Conservation (phyloP, 2,329 filamentous ascomycete species). For the Penicillium digitatum region DNA sequence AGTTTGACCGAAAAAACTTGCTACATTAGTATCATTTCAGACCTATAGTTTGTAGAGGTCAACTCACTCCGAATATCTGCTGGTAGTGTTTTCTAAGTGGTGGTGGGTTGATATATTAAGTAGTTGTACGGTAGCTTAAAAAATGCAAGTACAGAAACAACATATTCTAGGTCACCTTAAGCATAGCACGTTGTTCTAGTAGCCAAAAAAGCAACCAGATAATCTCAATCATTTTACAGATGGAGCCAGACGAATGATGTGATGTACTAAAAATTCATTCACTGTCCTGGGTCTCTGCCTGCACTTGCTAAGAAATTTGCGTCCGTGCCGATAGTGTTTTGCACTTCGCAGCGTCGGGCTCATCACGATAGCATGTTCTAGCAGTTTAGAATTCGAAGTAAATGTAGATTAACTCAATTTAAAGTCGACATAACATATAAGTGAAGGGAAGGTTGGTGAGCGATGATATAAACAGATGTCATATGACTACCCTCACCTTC, state of each 20-base stretch:
- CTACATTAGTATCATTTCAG: not conserved
- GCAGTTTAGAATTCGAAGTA: not conserved
- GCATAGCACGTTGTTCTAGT: too few species aligned
- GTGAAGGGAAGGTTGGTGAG: not conserved
- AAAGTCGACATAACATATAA: not conserved
- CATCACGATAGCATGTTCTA: not conserved
- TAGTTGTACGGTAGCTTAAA: too few species aligned
- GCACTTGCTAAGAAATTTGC: not conserved
- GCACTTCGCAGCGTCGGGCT: not conserved
- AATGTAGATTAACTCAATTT: not conserved
- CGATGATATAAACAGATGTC: not conserved
- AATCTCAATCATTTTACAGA: not conserved
- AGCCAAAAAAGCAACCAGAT: too few species aligned
- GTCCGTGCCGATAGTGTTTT: not conserved
- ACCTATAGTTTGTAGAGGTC: too few species aligned
- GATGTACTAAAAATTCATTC: not conserved
- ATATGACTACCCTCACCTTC: not conserved
- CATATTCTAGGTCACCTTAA: too few species aligned
- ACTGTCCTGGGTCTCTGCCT: not conserved
- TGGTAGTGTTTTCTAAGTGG: not conserved
- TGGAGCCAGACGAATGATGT: not conserved
- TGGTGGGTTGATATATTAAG: not conserved
- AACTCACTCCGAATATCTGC: too few species aligned
- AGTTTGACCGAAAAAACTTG: not conserved
- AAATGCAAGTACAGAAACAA: too few species aligned